Evolutionary conservation across 179 eudicot genomes (phyloP).

Genomic region (Amaranthus tricolor): DNA sequence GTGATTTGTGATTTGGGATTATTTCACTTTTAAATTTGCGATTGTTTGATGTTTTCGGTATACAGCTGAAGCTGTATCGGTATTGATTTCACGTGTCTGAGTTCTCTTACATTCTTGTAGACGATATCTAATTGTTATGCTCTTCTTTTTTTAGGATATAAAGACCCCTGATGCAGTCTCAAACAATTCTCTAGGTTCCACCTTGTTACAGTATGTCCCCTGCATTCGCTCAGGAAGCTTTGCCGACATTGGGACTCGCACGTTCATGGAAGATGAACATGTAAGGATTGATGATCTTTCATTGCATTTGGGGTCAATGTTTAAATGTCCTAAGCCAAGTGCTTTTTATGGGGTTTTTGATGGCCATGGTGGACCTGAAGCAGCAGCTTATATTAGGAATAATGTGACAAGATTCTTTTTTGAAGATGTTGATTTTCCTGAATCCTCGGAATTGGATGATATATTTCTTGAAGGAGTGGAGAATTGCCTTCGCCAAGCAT

Average conservation of each 20-base stretch:
- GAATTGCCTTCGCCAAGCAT: slow-evolving; percentile 54
- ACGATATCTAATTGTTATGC: not conserved
- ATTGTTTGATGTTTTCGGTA: too few species aligned
- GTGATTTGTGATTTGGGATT: not conserved
- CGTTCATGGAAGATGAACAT: slow-evolving; percentile 85
- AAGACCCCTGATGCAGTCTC: slow-evolving; percentile 42
- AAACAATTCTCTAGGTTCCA: slow-evolving; percentile 29
- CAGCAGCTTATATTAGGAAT: slow-evolving; percentile 57
- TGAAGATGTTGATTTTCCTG: slow-evolving; percentile 56
- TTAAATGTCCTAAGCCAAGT: slow-evolving; percentile 67
- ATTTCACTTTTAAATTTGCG: not conserved
- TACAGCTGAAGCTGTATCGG: not conserved
- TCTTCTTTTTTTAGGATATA: slow-evolving; percentile 37
- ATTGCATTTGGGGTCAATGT: slow-evolving; percentile 50
- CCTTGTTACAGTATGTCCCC: slow-evolving; percentile 50
- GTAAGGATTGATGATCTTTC: slow-evolving; percentile 71
- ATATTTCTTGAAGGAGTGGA: slow-evolving; percentile 55
- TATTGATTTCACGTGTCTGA: not conserved
- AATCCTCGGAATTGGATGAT: slow-evolving; percentile 49
- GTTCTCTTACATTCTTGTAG: not conserved
- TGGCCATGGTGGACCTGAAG: slow-evolving; percentile 93
- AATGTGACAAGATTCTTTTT: slow-evolving; percentile 55
- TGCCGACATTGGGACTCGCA: slow-evolving; percentile 76
- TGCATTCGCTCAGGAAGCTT: slow-evolving; percentile 74
- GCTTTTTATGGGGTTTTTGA: slow-evolving; percentile 91